Evolutionary conservation across 768 basidiomycete species (phyloP).

Genomic region (Termitomyces sp.): DNA sequence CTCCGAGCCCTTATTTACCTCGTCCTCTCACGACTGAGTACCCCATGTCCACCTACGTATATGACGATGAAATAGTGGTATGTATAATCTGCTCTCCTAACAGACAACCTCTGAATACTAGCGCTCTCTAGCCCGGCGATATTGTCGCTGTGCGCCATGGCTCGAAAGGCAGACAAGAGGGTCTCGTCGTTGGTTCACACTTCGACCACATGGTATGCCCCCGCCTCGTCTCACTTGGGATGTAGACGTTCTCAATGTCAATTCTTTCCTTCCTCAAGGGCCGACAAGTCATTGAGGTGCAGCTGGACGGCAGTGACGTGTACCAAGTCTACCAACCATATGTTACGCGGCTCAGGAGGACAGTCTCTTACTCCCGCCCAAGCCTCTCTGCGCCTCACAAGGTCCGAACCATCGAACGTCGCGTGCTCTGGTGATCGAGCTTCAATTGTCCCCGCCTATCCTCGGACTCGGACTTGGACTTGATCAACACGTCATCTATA

Average conservation of each 20-base stretch:
- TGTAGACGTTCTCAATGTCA: background rate
- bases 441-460: background rate
- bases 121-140: constrained; percentile 58
- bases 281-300: constrained; percentile 78
- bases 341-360: constrained; percentile 73
- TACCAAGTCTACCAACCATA: constrained; percentile 77
- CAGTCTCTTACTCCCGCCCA: constrained; percentile 55
- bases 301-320: constrained; percentile 62
- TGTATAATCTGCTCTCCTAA: background rate
- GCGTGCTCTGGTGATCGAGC: constrained; percentile 62
- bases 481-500: background rate
- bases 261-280: constrained; percentile 39
- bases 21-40: background rate
- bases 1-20: background rate
- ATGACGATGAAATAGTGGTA: constrained; percentile 31
- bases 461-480: background rate
- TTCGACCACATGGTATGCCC: constrained; percentile 60
- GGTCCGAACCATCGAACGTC: constrained; percentile 62
- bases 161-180: constrained; percentile 60
- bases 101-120: background rate
- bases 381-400: constrained; percentile 22
- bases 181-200: constrained; percentile 75
- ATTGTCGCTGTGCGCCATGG: constrained; percentile 73
- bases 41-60: constrained; percentile 23
- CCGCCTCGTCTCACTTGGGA: background rate